phyloP scores from a whole-genome alignment of 2,329 filamentous ascomycete species.

The Trichoderma sp. region DNA sequence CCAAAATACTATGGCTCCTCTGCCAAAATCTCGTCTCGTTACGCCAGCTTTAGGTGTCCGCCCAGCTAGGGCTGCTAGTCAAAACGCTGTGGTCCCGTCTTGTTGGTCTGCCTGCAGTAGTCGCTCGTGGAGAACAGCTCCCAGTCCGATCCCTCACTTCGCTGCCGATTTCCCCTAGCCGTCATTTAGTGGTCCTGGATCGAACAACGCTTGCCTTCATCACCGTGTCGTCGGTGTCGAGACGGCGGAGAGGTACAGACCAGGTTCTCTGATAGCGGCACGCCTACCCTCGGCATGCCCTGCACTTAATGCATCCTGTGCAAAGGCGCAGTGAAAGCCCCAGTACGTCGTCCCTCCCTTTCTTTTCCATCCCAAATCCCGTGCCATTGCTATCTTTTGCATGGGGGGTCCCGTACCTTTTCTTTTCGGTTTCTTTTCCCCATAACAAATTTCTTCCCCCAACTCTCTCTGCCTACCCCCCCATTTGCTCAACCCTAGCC shows the following conservation, averaged over 20 bases:
- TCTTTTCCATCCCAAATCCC: conserved; percentile 1
- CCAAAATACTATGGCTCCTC: not conserved
- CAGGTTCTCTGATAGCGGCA: conserved; percentile 16
- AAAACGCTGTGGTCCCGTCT: conserved; percentile 17
- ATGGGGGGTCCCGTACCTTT: conserved; percentile 11
- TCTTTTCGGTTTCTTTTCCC: conserved; percentile 7
- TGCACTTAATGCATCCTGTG: not conserved
- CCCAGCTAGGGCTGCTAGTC: conserved; percentile 9
- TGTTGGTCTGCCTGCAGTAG: conserved; percentile 10
- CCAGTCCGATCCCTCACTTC: conserved; percentile 18
- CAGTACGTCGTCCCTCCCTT: conserved; percentile 12
- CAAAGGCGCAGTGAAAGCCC: not conserved
- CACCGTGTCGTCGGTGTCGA: not conserved
- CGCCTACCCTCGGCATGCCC: conserved; percentile 15
- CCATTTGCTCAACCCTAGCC: conserved; percentile 7
- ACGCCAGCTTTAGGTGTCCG: not conserved
- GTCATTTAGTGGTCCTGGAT: conserved; percentile 5
- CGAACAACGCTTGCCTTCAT: conserved; percentile 6
- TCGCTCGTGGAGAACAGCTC: conserved; percentile 11
- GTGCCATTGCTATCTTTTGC: conserved; percentile 18
- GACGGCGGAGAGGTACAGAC: not conserved
- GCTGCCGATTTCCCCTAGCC: conserved; percentile 16
- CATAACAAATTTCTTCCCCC: conserved; percentile 11
- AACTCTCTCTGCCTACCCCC: conserved; percentile 8
- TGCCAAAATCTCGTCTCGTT: not conserved